Evolutionary conservation across 208 protist genomes (phyloP).

Genomic region (Leishmania turanica): DNA sequence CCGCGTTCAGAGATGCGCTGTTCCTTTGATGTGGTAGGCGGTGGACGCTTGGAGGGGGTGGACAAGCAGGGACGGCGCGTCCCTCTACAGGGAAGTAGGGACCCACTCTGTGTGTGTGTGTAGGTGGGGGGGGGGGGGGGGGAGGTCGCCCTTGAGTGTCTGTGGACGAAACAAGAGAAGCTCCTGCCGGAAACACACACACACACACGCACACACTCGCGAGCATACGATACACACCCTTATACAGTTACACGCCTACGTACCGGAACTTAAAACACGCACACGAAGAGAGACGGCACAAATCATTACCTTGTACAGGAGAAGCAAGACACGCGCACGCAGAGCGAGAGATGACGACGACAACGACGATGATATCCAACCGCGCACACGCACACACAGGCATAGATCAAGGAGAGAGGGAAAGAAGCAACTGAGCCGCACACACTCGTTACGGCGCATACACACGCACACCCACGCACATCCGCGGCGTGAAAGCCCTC

Average conservation of each 20-base stretch:
- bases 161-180: not conserved
- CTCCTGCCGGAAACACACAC: not conserved
- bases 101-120: not conserved
- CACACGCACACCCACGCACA: not conserved
- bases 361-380: not conserved
- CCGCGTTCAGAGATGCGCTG: not conserved
- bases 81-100: not conserved
- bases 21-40: not conserved
- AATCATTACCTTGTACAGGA: not conserved
- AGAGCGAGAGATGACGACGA: not conserved
- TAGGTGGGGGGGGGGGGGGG: not conserved
- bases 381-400: not conserved
- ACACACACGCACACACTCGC: slow-evolving; percentile 8
- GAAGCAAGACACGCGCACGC: not conserved
- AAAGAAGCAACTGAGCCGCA: not conserved
- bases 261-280: not conserved
- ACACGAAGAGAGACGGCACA: not conserved
- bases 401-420: not conserved
- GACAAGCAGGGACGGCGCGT: too few species aligned
- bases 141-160: not conserved
- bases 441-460: not conserved
- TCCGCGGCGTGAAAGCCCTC: not conserved
- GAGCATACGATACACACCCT: not conserved
- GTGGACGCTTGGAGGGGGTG: not conserved
- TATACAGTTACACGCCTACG: not conserved